A percentile compares a stretch with the other conserved stretches of the same genome.
Evolutionary conservation across 2,329 filamentous ascomycete genomes (phyloP).

Genomic region (Cryphonectria radicalis): DNA sequence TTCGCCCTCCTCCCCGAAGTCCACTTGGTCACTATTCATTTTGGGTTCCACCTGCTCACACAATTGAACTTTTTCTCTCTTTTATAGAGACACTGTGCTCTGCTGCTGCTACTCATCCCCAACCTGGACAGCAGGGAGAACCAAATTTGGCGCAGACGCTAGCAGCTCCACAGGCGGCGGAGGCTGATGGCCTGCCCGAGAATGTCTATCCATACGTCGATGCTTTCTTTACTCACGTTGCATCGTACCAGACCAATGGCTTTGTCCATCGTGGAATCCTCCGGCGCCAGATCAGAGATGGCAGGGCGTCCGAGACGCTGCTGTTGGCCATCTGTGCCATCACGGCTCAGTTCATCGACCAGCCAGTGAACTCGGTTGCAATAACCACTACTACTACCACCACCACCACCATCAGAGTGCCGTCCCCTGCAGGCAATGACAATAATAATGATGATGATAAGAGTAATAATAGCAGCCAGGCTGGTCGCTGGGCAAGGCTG

Average conservation of each 20-base stretch:
- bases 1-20: too few relatives aligned
- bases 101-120: neutral
- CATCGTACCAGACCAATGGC: neutral
- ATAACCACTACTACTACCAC: neutral
- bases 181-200: neutral
- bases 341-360: neutral
- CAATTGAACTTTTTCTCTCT: too few relatives aligned
- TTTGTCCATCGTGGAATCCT: constrained; percentile 5
- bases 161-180: constrained; percentile 2
- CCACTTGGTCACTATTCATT: too few relatives aligned
- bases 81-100: neutral
- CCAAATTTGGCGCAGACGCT: neutral
- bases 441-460: too few relatives aligned
- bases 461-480: neutral
- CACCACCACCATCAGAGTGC: too few relatives aligned
- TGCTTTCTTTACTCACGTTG: constrained; percentile 1
- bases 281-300: constrained; percentile 2
- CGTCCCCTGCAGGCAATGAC: neutral
- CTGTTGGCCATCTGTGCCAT: constrained; percentile 8
- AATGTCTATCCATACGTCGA: constrained; percentile 5
- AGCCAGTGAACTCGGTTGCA: neutral
- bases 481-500: neutral
- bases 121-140: neutral
- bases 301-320: constrained; percentile 1
- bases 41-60: too few relatives aligned